Conservation (phyloP, 2,329 filamentous ascomycete species). For the Lasiodiplodia sp. region DNA sequence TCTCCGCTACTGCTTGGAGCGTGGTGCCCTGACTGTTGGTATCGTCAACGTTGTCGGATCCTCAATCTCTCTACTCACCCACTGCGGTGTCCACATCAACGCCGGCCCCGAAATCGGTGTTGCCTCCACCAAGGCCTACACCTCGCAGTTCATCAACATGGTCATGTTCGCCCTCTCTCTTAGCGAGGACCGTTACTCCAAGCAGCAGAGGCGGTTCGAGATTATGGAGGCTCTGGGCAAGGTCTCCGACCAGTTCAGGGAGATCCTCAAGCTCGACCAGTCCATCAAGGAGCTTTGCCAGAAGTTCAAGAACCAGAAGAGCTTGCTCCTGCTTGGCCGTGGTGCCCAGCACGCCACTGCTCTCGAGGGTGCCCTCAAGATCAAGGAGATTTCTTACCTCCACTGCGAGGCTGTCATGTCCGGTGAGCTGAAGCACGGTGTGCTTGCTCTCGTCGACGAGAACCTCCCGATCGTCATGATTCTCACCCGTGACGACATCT, state of each 20-base stretch:
- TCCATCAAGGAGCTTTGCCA: slow-evolving; percentile 93
- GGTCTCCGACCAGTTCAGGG: slow-evolving; percentile 89
- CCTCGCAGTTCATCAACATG: slow-evolving; percentile 99
- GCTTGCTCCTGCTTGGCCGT: slow-evolving; percentile 87
- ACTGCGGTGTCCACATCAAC: slow-evolving; percentile 99
- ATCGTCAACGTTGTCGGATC: slow-evolving; percentile 99
- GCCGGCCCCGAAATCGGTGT: slow-evolving; percentile 98
- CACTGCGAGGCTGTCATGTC: slow-evolving; percentile 99
- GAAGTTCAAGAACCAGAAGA: slow-evolving; percentile 98
- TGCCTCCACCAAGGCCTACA: slow-evolving; percentile 98
- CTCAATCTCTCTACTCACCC: slow-evolving; percentile 96
- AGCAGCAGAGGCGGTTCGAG: slow-evolving; percentile 88
- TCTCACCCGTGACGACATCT: slow-evolving; percentile 92
- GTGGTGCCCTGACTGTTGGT: slow-evolving; percentile 94
- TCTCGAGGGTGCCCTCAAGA: slow-evolving; percentile 96
- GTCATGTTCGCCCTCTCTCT: slow-evolving; percentile 98
- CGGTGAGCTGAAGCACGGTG: slow-evolving; percentile 98
- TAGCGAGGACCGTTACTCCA: slow-evolving; percentile 94
- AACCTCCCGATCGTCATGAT: slow-evolving; percentile 99
- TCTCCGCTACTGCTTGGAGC: slow-evolving; percentile 96
- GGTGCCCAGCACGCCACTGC: slow-evolving; percentile 97
- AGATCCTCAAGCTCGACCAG: slow-evolving; percentile 89
- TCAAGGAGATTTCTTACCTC: slow-evolving; percentile 99
- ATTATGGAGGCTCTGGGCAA: slow-evolving; percentile 93
- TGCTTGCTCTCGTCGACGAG: slow-evolving; percentile 95